Evolutionary conservation across 2,329 filamentous ascomycete species (phyloP).

Genomic region (Colletotrichum gigasporum): DNA sequence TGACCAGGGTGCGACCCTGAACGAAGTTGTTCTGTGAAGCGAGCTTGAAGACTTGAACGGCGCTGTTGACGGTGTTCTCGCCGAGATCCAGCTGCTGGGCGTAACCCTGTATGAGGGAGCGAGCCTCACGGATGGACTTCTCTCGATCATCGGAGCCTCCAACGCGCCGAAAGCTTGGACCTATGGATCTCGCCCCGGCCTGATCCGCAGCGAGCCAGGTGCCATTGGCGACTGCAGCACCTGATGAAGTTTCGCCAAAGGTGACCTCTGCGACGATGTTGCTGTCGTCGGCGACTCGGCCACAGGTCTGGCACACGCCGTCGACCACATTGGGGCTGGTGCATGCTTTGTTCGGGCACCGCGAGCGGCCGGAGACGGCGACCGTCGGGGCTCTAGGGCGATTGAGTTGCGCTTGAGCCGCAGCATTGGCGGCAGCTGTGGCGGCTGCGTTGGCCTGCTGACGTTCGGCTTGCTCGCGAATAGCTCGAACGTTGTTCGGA

Average conservation of each 20-base stretch:
- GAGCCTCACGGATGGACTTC: constrained; percentile 67
- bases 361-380: constrained; percentile 47
- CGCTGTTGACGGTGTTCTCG: constrained; percentile 68
- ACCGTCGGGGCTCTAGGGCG: constrained; percentile 41
- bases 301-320: constrained; percentile 83
- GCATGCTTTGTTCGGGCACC: constrained; percentile 69
- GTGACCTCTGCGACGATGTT: constrained; percentile 93
- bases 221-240: constrained; percentile 90
- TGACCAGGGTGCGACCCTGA: constrained; percentile 84
- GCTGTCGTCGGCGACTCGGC: constrained; percentile 82
- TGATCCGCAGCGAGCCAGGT: constrained; percentile 88
- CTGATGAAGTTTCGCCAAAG: constrained; percentile 87
- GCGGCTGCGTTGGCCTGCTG: constrained; percentile 47
- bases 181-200: constrained; percentile 76
- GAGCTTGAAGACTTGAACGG: constrained; percentile 79
- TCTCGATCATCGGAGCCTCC: constrained; percentile 68
- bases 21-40: constrained; percentile 81
- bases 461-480: constrained; percentile 61
- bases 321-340: constrained; percentile 70
- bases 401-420: constrained; percentile 23
- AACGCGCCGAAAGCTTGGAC: constrained; percentile 68
- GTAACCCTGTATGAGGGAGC: constrained; percentile 70
- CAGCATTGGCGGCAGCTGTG: constrained; percentile 37
- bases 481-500: constrained; percentile 59
- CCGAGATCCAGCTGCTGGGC: constrained; percentile 67